phyloP scores from a whole-genome alignment of 2,329 filamentous ascomycete species.

The Arthroderma sp. region DNA sequence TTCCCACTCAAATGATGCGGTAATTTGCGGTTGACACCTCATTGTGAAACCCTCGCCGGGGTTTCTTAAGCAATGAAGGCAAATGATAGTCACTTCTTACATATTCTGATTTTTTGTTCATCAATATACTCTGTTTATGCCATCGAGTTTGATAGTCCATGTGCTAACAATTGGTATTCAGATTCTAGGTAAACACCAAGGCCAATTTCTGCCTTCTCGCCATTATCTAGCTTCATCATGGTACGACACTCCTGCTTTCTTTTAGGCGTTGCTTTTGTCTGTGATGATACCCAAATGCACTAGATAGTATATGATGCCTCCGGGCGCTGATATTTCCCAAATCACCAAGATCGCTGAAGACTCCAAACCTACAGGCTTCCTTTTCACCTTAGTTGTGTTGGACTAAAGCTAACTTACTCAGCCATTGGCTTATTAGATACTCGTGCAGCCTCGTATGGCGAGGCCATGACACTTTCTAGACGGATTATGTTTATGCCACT shows the following conservation, averaged over 20 bases:
- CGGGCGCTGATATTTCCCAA: conserved; percentile 43
- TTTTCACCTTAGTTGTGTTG: neutral
- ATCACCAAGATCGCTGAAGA: conserved; percentile 60
- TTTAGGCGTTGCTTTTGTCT: conserved; percentile 19
- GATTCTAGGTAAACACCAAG: conserved; percentile 7
- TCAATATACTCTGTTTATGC: neutral
- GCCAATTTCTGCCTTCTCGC: conserved; percentile 14
- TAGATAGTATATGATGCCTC: conserved; percentile 57
- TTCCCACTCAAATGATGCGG: conserved; percentile 56
- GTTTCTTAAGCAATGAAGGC: conserved; percentile 61
- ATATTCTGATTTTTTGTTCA: conserved; percentile 67
- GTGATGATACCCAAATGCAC: conserved; percentile 53
- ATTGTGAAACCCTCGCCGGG: conserved; percentile 83
- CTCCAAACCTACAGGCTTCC: conserved; percentile 9
- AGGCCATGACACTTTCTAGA: no score
- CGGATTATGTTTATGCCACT: no score
- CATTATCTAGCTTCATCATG: neutral
- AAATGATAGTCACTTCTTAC: conserved; percentile 94
- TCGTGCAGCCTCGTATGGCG: no score
- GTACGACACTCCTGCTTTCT: neutral
- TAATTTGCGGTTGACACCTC: conserved; percentile 98
- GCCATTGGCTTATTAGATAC: no score
- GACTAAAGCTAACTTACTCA: conserved; percentile 1
- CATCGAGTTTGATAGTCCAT: neutral
- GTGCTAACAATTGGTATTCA: conserved; percentile 4